Conservation (phyloP, 2,329 filamentous ascomycete genomes). For the Alternaria burnsii region DNA sequence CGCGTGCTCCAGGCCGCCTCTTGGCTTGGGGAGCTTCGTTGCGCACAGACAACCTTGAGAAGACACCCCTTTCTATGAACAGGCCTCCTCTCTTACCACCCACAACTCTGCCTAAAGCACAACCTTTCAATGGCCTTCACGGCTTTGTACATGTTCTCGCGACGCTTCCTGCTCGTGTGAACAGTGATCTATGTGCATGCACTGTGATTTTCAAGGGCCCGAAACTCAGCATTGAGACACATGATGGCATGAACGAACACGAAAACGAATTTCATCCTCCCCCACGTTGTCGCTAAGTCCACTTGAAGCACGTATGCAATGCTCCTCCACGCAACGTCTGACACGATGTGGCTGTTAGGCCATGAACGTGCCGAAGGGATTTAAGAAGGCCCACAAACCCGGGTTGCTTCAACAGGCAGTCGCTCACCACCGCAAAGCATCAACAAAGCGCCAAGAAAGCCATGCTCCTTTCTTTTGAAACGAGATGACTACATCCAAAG, state of each 20-base stretch:
- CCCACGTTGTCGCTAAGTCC: neutral
- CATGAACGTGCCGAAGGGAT: neutral
- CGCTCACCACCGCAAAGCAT: neutral
- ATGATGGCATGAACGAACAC: neutral
- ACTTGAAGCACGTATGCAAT: neutral
- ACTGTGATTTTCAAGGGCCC: neutral
- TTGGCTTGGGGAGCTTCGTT: conserved; percentile 2
- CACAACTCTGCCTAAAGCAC: neutral
- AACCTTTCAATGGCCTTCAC: neutral
- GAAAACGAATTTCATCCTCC: neutral
- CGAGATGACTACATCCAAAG: neutral
- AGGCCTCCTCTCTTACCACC: neutral
- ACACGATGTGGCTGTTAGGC: neutral
- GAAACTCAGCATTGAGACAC: neutral
- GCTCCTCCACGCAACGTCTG: neutral
- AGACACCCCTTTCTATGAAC: neutral
- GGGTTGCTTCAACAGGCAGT: conserved; percentile 7
- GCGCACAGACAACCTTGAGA: conserved; percentile 1
- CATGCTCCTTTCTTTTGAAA: neutral
- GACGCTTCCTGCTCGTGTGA: neutral
- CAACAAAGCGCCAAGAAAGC: neutral
- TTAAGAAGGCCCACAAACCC: neutral
- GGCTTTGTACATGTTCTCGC: neutral
- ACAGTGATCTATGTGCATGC: neutral
- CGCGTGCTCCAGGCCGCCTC: neutral